Base-by-base conservation (phyloP, 306 rosid genomes). In the Cicer arietinum region DNA sequence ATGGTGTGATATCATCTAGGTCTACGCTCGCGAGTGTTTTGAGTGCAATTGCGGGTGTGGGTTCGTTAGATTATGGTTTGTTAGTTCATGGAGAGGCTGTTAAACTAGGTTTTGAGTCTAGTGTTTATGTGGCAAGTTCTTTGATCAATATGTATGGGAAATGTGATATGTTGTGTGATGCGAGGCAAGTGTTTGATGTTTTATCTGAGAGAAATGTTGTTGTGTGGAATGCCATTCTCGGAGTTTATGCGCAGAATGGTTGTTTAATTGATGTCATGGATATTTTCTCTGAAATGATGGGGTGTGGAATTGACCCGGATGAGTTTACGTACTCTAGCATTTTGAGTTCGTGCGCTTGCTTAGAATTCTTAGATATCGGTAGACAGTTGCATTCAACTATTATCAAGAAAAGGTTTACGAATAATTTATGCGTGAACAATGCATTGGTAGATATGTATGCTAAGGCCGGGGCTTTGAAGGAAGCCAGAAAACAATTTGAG, bases 11-110 rank as follows among this genome's bases (percentile, higher is more conserved):
- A 65, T 80, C 96, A 14, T 84, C 97, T 3, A 88, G 98, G 75
- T 93, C 98, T 78, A 91, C 98, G 1, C 82, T 93, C 1, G 98
- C 91, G 54, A 93, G 96, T 84, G 87, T 91, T 76, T 86, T 93
- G 66, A 88, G 98, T 56, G 88, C 92, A 6, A 66, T 89, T 80
- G 86, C 97, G 16, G 53, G 69, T 67, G 77, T 87, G 68, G 84
- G 75, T 0, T 74, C 75, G 67, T 73, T 89, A 16, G 80, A 78
- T 63, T 61, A 56, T 86, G 96, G 98, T 6, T 75, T 84, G 78
- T 71, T 87, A 30, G 90, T 92, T 79, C 98, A 92, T 80, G 80
- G 89, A 10, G 81, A 75, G 60, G 98, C 91, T 48, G 79, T 90
- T 71, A 90, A 87, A 53, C 92, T 70, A 54, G 96, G 96, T 37